Percentiles rank a stretch among this genome's conserved stretches.
These are phyloP conservation scores for Cajanus cajan DNA, from an alignment of 306 rosid species.

Conservation along the genomic window DNA sequence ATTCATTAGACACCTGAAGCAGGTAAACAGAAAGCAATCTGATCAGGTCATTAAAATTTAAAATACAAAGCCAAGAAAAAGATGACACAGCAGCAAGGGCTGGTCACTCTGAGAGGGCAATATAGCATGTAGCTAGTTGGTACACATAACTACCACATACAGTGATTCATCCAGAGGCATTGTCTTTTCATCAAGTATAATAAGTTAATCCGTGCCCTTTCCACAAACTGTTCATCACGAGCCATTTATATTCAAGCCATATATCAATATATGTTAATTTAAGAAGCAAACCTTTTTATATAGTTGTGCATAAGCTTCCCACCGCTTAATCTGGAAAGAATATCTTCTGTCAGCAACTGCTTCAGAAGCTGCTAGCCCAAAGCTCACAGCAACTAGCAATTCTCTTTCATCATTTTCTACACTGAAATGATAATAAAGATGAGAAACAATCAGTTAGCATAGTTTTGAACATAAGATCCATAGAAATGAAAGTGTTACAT, in stretches of 20 bases:
- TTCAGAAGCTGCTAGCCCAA: slow-evolving; percentile 80
- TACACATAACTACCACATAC: slow-evolving; percentile 13
- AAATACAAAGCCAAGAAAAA: slow-evolving; percentile 9
- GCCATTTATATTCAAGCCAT: neutral
- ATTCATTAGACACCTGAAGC: slow-evolving; percentile 81
- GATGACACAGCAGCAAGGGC: slow-evolving; percentile 5
- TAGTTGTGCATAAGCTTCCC: slow-evolving; percentile 89
- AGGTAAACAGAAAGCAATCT: slow-evolving; percentile 13
- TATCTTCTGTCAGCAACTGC: slow-evolving; percentile 91
- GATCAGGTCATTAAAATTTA: neutral
- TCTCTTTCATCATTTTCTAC: slow-evolving; percentile 81
- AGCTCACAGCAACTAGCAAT: slow-evolving; percentile 89
- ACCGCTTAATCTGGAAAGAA: slow-evolving; percentile 68
- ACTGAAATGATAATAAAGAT: slow-evolving; percentile 47
- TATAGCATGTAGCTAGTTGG: neutral
- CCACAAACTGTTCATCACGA: neutral
- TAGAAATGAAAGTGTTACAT: slow-evolving; percentile 13
- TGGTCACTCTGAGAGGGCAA: neutral
- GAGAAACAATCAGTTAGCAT: neutral
- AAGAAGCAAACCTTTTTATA: slow-evolving; percentile 70
- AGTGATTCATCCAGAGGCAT: slow-evolving; percentile 16
- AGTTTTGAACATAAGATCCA: slow-evolving; percentile 3
- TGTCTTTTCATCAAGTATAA: slow-evolving; percentile 18
- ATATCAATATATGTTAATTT: slow-evolving; percentile 6
- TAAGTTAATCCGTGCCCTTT: neutral